Percentiles rank a stretch among this genome's conserved stretches.
Evolutionary conservation across 441 rosid species (phyloP).

Genomic region (Erodium moschatum): DNA sequence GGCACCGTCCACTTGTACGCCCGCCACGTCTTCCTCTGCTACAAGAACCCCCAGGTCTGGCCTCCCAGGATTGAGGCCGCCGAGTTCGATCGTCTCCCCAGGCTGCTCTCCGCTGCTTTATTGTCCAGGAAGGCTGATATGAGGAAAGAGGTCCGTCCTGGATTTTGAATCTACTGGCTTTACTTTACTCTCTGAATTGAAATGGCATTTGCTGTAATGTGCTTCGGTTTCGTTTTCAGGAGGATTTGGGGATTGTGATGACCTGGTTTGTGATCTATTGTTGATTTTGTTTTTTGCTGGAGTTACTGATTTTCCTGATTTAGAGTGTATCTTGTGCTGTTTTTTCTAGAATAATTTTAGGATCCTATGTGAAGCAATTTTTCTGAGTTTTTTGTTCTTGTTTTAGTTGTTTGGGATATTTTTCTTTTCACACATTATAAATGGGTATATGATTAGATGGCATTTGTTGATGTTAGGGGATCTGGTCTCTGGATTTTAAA

Average conservation of each 20-base stretch:
- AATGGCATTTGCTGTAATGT: neutral
- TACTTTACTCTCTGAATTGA: conserved; percentile 2
- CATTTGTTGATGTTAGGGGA: conserved; percentile 2
- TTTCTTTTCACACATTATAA: neutral
- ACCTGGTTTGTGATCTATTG: neutral
- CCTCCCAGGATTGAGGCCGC: conserved; percentile 93
- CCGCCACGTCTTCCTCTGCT: conserved; percentile 85
- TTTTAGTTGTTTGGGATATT: neutral
- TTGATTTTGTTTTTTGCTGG: neutral
- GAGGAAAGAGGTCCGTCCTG: conserved; percentile 53
- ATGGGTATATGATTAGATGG: neutral
- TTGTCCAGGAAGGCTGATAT: conserved; percentile 53
- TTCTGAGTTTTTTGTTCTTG: neutral
- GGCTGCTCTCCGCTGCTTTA: conserved; percentile 85
- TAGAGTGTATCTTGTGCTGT: no score
- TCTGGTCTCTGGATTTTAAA: neutral
- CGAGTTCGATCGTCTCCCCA: conserved; percentile 98
- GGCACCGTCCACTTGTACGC: conserved; percentile 78
- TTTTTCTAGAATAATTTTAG: no score
- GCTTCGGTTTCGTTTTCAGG: conserved; percentile 3
- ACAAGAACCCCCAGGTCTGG: conserved; percentile 92
- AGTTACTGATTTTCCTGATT: no score
- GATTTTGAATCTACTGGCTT: neutral
- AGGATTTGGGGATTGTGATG: conserved; percentile 7
- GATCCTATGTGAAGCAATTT: neutral